Evolutionary conservation across 371 early-diverging fungal genomes (phyloP).

Genomic region (Capillidium rhysosporum): DNA sequence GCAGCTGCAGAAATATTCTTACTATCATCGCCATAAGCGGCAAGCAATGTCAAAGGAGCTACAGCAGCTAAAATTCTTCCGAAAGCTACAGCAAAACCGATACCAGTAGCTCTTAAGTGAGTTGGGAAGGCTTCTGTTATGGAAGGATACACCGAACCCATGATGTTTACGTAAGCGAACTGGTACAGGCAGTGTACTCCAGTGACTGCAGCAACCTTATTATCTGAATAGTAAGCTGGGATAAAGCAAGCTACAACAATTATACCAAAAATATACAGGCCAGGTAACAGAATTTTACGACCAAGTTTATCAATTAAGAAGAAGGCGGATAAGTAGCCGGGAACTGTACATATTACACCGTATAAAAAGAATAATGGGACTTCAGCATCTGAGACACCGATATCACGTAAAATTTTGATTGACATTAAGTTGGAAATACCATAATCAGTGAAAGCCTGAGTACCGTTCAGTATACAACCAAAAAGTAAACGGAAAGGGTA

Average conservation of each 20-base stretch:
- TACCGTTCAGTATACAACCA: conserved; percentile 6
- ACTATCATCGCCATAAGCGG: background rate
- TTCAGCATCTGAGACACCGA: background rate
- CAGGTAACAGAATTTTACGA: conserved; percentile 7
- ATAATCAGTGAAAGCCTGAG: conserved; percentile 10
- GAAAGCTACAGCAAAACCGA: conserved; percentile 7
- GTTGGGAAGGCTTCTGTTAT: conserved; percentile 9
- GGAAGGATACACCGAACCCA: conserved; percentile 4
- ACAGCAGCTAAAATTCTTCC: conserved; percentile 7
- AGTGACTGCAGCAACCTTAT: background rate
- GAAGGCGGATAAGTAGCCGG: background rate
- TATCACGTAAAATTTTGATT: background rate
- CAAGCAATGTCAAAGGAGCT: background rate
- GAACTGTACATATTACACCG: conserved; percentile 6
- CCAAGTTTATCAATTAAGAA: conserved; percentile 5
- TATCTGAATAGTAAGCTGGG: conserved; percentile 5
- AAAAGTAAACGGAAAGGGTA: conserved; percentile 8
- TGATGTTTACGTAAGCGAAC: conserved; percentile 1
- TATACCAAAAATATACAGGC: conserved; percentile 7
- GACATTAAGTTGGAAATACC: conserved; percentile 8
- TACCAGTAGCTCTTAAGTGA: conserved; percentile 7
- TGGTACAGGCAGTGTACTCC: conserved; percentile 7
- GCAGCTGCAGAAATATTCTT: background rate
- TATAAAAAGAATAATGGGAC: conserved; percentile 6
- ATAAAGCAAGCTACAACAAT: conserved; percentile 6